Evolutionary conservation across 2,329 filamentous ascomycete genomes (phyloP).

Genomic region (Dactylellina cionopaga): DNA sequence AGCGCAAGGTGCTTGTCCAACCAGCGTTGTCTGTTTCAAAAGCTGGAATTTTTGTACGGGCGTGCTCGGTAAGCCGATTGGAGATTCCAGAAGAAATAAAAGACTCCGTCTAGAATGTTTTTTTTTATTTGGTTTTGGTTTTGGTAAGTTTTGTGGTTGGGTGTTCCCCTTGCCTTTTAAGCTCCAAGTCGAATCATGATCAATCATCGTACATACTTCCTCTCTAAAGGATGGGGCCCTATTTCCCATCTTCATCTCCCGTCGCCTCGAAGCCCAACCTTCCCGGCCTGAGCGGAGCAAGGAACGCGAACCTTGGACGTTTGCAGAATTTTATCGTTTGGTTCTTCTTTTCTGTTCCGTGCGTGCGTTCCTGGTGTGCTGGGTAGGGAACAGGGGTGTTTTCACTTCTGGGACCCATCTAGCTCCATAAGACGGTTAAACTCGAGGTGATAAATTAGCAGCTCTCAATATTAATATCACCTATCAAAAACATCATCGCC

Average conservation of each 20-base stretch:
- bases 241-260: conserved; percentile 9
- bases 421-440: conserved; percentile 50
- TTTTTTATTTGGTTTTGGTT: too few relatives aligned
- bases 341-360: conserved; percentile 32
- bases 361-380: conserved; percentile 46
- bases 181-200: conserved; percentile 15
- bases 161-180: conserved; percentile 27
- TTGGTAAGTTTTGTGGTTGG: neutral
- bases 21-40: conserved; percentile 37
- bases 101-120: neutral
- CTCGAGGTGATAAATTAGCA: conserved; percentile 46
- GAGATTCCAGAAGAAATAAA: conserved; percentile 1
- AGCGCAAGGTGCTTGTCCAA: conserved; percentile 6
- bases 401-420: conserved; percentile 43
- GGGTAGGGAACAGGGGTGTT: conserved; percentile 47
- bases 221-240: conserved; percentile 12
- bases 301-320: conserved; percentile 52
- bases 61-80: neutral
- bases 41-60: neutral
- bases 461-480: conserved; percentile 24
- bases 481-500: conserved; percentile 26
- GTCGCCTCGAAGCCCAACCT: conserved; percentile 44
- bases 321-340: conserved; percentile 51
- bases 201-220: conserved; percentile 22
- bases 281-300: conserved; percentile 51